Base-by-base conservation (phyloP, 352 stramenopile species). In the Phytophthora foliorum region DNA sequence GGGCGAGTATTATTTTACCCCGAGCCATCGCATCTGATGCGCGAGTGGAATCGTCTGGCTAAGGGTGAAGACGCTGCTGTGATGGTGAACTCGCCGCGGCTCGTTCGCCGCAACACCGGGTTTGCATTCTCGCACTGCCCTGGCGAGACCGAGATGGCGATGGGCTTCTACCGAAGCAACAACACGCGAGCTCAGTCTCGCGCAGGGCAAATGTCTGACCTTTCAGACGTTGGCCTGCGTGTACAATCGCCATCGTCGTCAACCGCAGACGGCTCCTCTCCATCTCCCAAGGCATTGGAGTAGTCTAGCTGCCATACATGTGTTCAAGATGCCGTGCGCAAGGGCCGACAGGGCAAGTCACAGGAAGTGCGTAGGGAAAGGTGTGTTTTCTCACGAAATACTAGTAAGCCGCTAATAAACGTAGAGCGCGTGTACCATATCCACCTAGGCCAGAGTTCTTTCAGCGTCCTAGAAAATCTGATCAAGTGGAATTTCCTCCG, bases 21-120 rank as follows among this genome's bases (percentile, higher is more conserved):
- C 0, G 90, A 97, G 66, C 90, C 90, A 32, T 95, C 90, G 27
- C 88, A 97, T 49, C 56, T 97, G 56, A 97, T 97, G 90, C 88
- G 90, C 19, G 90, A 97, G 69, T 97, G 90, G 90, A 97, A 97
- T 67, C 86, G 86, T 39, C 38, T 95, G 67, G 83, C 86, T n/a
- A 94, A 94, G 70, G 73, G 78, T 19, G 84, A 93, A 60, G 86
- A 94, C 31, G 72, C 82, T 0, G 76, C 78, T 1, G 68, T 84
- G 34, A 57, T 82, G 11, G 60, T 87, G 63, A 81, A 95, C 17
- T 91, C 86, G 2, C 87, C 89, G 3, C 81, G 89, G 0, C 80
- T 96, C 17, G 84, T 96, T 46, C 89, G 89, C n/a, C 82, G 80
- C 41, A 93, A 93, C 57, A 95, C 89, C 14, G 89, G 89, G 32